Evolutionary conservation across 148 eudicot genomes (phyloP), one percentile per base, ranked within the genome.

Genomic region (Heliosperma pusillum): DNA sequence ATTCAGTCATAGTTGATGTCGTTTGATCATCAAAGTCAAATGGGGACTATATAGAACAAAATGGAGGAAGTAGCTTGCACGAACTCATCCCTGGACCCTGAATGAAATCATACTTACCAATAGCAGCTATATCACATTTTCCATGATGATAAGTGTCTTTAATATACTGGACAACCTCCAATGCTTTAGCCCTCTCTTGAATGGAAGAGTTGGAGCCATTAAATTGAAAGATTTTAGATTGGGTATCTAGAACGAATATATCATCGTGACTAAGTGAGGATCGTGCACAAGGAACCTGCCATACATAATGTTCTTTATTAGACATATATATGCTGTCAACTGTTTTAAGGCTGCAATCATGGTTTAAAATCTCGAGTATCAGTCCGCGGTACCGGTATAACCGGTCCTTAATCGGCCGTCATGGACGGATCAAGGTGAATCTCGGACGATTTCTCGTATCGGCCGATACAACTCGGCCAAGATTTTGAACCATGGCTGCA

Each of bases 161-260:
- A 30, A 96, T 79, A 78, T 89, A 85, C 84, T 96, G 97, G 73
- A 92, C 97, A 76, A 92, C 99, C 82, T 96, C 99, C 66, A 96
- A 80, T 63, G 99, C 94, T 85, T 96, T 96, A 80, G 94, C 99
- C 84, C 99, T 92, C 82, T 96, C 99, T 92, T 92, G 99, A 84
- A 92, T 96, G 63, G 85, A 85, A 77, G 99, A 89, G 78, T 90
- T 92, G 67, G 96, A 89, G 70, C 99, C 99, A 79, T 89, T 92
- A 76, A 96, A 96, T 82, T 92, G 99, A 73, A 87, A 96, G 52
- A 96, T 90, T 84, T 96, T 96, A 45, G 82, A 83, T 77, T 85
- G 84, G n/a, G 97, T 96, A 80, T 96, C 99, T 75, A 96, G 85
- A 72, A 96, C 83, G 78, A 92, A 96, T 74, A 96, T 93, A 83